Evolutionary conservation across 495 filamentous ascomycete species (phyloP), one percentile per base, ranked within the genome.

Genomic region (Margaritispora aquatica): DNA sequence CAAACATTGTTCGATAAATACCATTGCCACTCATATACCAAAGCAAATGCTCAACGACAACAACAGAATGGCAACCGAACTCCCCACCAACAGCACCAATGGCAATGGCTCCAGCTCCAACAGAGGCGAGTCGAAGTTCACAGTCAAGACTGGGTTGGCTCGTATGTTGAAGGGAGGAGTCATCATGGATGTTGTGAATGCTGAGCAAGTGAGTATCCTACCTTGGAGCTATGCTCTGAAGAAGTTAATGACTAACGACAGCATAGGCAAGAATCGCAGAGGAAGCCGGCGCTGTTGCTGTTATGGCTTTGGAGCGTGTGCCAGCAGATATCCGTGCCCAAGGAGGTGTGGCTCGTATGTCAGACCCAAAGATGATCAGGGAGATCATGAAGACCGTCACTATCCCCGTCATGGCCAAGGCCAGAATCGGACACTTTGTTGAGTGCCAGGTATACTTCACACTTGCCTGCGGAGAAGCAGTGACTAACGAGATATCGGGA

Each of bases 341-440:
- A 67, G 94, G 94, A 64, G 94, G 94, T 70, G 94, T 98, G 19
- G 91, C 93, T 1, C 86, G 94, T 71, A 98, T 98, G 94, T 95
- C 89, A 4, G 94, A 97, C 77, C 94, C 94, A 9, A 73, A 77
- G 63, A 91, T 97, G 86, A 96, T 98, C 80, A 88, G 88, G 73
- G 90, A 92, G 72, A 98, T 98, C 68, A 96, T 96, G 87, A 84
- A 81, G 7, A 84, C 92, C 29, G 94, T 98, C n/a, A 97, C 94
- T 17, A 97, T 97, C 62, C 94, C 94, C 60, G 95, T 98, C 72
- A 98, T 98, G 94, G 94, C 94, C 21, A 98, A 98, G 78, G 94
- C 93, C 19, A 86, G 94, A 71, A 98, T 98, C 70, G 94, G 94
- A 23, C 94, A 98, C 74, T 90, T 97, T 64, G 92, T 96, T 61